Conservation (phyloP, 1,284 basidiomycete species). For the Cutaneotrichosporon cutaneum region DNA sequence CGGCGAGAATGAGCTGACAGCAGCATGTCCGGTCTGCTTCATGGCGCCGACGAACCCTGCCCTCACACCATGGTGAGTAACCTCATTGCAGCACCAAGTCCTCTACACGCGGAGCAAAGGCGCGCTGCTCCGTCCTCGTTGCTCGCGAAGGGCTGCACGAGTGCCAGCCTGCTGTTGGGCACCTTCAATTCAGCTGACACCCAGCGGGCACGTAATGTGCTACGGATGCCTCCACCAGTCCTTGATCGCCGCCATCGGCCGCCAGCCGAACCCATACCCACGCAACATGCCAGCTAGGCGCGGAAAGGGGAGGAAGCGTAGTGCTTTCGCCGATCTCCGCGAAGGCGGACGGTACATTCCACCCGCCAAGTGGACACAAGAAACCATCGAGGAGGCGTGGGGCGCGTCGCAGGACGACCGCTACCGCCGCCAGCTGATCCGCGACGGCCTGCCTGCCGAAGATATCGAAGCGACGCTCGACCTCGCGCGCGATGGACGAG, state of each 20-base stretch:
- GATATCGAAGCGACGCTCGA: conserved; percentile 23
- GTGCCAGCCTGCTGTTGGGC: no score
- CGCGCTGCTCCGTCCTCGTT: no score
- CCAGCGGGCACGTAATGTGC: conserved; percentile 48
- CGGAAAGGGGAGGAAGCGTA: conserved; percentile 10
- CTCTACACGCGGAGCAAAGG: background rate
- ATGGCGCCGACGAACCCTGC: conserved; percentile 37
- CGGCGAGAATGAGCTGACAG: background rate
- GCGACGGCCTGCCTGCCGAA: conserved; percentile 11
- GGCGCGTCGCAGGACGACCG: conserved; percentile 6
- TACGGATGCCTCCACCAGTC: conserved; percentile 43
- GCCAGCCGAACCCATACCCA: conserved; percentile 38
- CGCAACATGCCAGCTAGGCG: background rate
- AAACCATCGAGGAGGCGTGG: conserved; percentile 24
- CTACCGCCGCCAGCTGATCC: conserved; percentile 5
- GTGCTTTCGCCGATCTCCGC: conserved; percentile 7
- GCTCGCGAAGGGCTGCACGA: background rate
- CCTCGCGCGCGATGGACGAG: conserved; percentile 10
- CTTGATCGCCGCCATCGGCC: conserved; percentile 40
- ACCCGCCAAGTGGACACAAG: conserved; percentile 36
- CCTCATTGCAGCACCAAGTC: no score
- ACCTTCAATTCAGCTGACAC: conserved; percentile 10
- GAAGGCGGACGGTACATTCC: conserved; percentile 1
- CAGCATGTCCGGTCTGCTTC: conserved; percentile 49
- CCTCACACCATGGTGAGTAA: conserved; percentile 42